These are phyloP conservation scores for Fraxinus dipetala DNA, from an alignment of 305 asterid genomes.

Conservation along the genomic window DNA sequence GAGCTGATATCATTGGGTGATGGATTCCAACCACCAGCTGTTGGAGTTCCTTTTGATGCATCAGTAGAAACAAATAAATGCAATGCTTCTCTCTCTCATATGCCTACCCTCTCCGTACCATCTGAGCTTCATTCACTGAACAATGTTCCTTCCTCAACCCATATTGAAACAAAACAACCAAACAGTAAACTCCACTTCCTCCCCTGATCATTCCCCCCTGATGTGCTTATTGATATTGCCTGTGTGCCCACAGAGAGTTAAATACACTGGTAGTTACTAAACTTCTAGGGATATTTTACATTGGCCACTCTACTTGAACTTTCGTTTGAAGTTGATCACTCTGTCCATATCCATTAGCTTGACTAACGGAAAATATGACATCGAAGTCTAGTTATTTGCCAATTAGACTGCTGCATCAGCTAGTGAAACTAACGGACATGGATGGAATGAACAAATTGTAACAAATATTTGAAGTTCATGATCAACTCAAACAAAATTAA, in stretches of 20 bases:
- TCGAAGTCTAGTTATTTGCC: background rate
- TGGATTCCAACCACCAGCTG: constrained; percentile 21
- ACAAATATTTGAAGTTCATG: background rate
- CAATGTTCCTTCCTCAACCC: constrained; percentile 33
- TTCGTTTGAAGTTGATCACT: background rate
- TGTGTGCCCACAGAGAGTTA: background rate
- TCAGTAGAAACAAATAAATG: constrained; percentile 25
- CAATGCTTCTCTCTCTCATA: constrained; percentile 29
- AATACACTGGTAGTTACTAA: background rate
- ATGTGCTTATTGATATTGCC: background rate
- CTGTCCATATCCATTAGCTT: background rate
- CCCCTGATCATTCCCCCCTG: background rate
- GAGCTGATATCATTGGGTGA: constrained; percentile 39
- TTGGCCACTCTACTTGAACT: background rate
- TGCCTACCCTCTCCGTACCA: constrained; percentile 37
- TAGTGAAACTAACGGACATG: background rate
- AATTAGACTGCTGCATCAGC: background rate
- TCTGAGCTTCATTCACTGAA: constrained; percentile 49
- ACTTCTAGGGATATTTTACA: background rate
- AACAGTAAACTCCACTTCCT: constrained; percentile 37
- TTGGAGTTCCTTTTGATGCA: constrained; percentile 20
- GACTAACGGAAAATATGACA: background rate
- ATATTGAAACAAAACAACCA: constrained; percentile 25
- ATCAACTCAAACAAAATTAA: background rate
- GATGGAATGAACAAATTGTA: background rate